Evolutionary conservation across 1,284 basidiomycete genomes (phyloP), one percentile per base, ranked within the genome.

Genomic region (Ceratobasidium sp.): DNA sequence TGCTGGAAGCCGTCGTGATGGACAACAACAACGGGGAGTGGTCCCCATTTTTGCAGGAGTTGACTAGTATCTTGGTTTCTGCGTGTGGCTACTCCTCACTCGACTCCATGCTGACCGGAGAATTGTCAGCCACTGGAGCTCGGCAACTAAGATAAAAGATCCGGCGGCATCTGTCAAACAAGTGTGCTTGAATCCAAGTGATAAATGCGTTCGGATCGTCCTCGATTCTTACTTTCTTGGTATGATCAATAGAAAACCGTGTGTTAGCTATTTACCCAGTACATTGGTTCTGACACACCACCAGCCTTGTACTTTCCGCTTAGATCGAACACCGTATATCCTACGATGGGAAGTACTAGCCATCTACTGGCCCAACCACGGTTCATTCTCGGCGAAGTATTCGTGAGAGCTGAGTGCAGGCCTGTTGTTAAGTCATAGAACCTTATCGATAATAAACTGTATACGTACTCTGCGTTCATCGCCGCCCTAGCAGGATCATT

Each of bases 331-430:
- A 28, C 33, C 50, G 38, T 68, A 56, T 20, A 56, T 56, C 28
- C 40, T 40, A 56, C 73, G 40, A 76, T 57, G 26, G 62, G 62
- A 66, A 76, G 52, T 76, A 33, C 50, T 42, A n/a, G 20, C 9
- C 52, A 52, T 67, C 28, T 67, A 76, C 64, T 57, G 52, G 62
- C 73, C 64, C 50, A 76, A 57, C 62, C 62, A 76, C 64, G 73
- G 73, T n/a, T 44, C 52, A 77, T 77, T 77, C 64, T 76, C 73
- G 73, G 73, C 73, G n/a, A 76, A 76, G 73, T 76, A 76, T 48
- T 76, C 73, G 50, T 76, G 73, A 66, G 73, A 76, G 73, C 73
- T 76, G 40, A 17, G 28, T 46, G 23, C n/a, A 40, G 42, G n/a
- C 4, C n/a, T 42, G 59, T 54, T 33, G 38, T 26, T 76, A 40